Evolutionary conservation across 2,329 filamentous ascomycete genomes (phyloP), one percentile per base, ranked within the genome.

Genomic region (Byssoonygena ceratinophila): DNA sequence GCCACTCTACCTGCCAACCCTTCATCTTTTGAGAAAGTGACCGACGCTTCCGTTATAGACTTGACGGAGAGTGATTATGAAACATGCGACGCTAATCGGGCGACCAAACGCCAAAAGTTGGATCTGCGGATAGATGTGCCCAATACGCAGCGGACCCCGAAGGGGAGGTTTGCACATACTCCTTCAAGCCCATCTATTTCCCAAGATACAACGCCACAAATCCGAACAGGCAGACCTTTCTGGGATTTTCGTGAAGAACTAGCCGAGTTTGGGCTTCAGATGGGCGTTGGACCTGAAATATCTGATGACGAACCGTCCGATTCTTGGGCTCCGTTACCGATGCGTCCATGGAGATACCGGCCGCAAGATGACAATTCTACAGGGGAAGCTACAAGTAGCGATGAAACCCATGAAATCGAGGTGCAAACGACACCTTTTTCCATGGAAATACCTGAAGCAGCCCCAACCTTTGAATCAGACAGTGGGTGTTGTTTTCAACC

Each of bases 361-460:
- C 56, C 58, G 11, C 49, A 55, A 3, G 59, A 64, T 18, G 53
- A 41, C 46, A 56, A 37, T 54, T 48, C 41, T 52, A 46, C 27
- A 51, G 51, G 36, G 22, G 45, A 53, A 20, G 39, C 57, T 7
- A 59, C 53, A 22, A 58, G 58, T 29, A 57, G 59, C 23, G 63
- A 65, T 45, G 49, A 57, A 29, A 59, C 59, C 6, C 60, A 61
- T 4, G 58, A 60, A 18, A 64, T 62, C 45, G 61, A 64, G 41
- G 70, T 72, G 4, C 62, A 67, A 48, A 71, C 68, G 8, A 66
- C 60, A 3, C 69, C 70, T 3, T 72, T 71, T 61, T 64, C 58
- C 31, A 64, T 70, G 39, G 62, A 67, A 50, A 57, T 60, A 8
- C 69, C 70, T 20, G 55, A 61, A 1, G 58, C 59, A 32, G 70